Percentiles rank a stretch among this genome's conserved stretches.
Evolutionary conservation across 163 green algal species (phyloP).

Genomic region (Prototheca stagnorum): DNA sequence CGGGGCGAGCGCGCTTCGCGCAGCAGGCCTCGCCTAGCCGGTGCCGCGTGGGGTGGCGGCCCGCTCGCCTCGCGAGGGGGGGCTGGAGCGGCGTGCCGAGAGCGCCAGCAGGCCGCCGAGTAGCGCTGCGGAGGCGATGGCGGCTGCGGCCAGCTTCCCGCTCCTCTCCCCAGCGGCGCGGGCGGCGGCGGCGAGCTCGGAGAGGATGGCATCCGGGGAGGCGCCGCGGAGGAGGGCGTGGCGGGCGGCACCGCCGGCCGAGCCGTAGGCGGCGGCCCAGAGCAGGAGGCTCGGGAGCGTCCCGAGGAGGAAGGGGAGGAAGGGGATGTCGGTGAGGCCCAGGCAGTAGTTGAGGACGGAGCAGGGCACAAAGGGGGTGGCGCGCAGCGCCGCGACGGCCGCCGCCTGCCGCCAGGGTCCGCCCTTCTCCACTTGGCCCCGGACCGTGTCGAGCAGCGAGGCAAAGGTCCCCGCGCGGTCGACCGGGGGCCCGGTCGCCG

Average conservation of each 20-base stretch:
- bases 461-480: neutral
- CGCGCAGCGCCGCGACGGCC: slow-evolving; percentile 50
- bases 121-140: too few relatives aligned
- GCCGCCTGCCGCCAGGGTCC: slow-evolving; percentile 49
- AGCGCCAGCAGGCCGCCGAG: too few relatives aligned
- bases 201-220: slow-evolving; percentile 7
- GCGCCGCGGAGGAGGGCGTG: slow-evolving; percentile 8
- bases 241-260: slow-evolving; percentile 47
- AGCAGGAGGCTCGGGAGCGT: slow-evolving; percentile 51
- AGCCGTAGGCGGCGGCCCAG: slow-evolving; percentile 60
- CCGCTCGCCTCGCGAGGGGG: too few relatives aligned
- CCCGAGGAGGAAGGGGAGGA: slow-evolving; percentile 39
- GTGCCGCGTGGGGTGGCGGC: too few relatives aligned
- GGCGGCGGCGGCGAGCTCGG: too few relatives aligned
- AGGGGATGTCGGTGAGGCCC: slow-evolving; percentile 51
- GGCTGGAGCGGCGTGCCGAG: too few relatives aligned
- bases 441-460: slow-evolving; percentile 26
- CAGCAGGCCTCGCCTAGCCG: too few relatives aligned
- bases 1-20: too few relatives aligned
- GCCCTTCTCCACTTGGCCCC: slow-evolving; percentile 41
- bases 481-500: too few relatives aligned
- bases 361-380: slow-evolving; percentile 64
- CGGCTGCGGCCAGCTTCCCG: too few relatives aligned
- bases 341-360: slow-evolving; percentile 72
- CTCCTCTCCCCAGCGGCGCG: too few relatives aligned